Base-by-base conservation (phyloP, 2,329 filamentous ascomycete genomes). In the Arthrocladium fulminans region DNA sequence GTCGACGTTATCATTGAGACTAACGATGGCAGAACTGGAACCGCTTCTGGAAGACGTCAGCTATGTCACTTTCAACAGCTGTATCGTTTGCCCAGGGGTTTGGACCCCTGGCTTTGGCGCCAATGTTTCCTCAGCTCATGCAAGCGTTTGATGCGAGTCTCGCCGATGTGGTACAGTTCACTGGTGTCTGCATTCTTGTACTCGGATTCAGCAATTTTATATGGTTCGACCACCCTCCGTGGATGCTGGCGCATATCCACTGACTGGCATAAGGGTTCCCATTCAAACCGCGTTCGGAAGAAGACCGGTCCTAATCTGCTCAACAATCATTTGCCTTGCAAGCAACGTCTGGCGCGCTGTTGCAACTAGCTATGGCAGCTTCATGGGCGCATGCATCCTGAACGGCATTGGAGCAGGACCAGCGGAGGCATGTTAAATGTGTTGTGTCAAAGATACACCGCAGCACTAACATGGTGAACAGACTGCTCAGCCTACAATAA, bases 321-420 rank as follows among this genome's bases (percentile, higher is more conserved):
- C 74, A 2, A 71, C 72, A 13, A 55, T 77, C 27, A 67, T 79
- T 51, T 76, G 73, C 55, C 64, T 79, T 23, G 71, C 65, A 2
- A 73, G 72, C 13, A 71, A 69, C 20, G 75, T 80, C 51, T 80
- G 76, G 78, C 71, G 78, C 52, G 80, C 79, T 0, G 66, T 65
- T 42, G 78, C 80, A 4, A 73, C 66, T 13, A 71, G 70, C 0
- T 83, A 84, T 58, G 65, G 67, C 44, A 77, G 74, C 42, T 83
- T 83, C 59, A 81, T 84, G 77, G 80, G 77, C 3, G 79, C 74
- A 43, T 80, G 68, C 48, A 68, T 79, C 12, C 66, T 83, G 5
- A 81, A 81, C 58, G 80, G 80, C 0, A 70, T 83, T 38, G 79
- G 75, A 4, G 77, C 78, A 42, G 80, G 78, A 1, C 78, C 80